Percentiles rank a stretch among this genome's conserved stretches.
phyloP scores from a whole-genome alignment of 2,329 filamentous ascomycete genomes.

The Neonectria faginata region DNA sequence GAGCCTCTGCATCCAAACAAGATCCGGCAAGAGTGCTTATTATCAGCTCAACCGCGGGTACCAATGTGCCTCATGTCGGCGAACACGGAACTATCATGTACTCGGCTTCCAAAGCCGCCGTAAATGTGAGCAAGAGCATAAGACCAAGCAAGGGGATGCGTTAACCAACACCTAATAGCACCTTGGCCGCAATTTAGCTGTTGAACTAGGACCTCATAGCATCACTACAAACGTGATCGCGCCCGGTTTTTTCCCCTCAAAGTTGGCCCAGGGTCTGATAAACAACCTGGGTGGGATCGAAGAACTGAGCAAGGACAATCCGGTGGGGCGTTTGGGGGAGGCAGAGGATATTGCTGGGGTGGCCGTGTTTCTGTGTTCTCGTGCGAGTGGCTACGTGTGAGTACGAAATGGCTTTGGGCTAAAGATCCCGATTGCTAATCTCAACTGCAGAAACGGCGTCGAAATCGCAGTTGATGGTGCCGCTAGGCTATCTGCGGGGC shows the following conservation, averaged over 20 bases:
- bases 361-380: constrained; percentile 68
- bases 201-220: constrained; percentile 74
- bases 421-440: constrained; percentile 9
- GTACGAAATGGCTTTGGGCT: constrained; percentile 13
- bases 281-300: constrained; percentile 68
- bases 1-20: constrained; percentile 49
- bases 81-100: constrained; percentile 74
- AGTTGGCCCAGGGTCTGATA: constrained; percentile 75
- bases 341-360: constrained; percentile 71
- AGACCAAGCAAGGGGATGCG: too few relatives aligned
- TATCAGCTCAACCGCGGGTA: constrained; percentile 74
- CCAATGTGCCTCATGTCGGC: constrained; percentile 70
- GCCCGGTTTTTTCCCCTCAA: constrained; percentile 76
- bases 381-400: constrained; percentile 63
- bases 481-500: constrained; percentile 45
- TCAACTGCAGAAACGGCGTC: constrained; percentile 49
- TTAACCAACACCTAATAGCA: constrained; percentile 58
- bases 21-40: constrained; percentile 73
- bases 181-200: constrained; percentile 69
- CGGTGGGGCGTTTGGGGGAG: constrained; percentile 65
- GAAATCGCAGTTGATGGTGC: constrained; percentile 52
- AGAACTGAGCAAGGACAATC: constrained; percentile 61
- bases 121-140: constrained; percentile 46
- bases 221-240: constrained; percentile 76
- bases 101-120: constrained; percentile 76